Percentiles rank a stretch among this genome's conserved stretches.
These are phyloP conservation scores for Trichoderma oligosporum DNA, from an alignment of 2,329 filamentous ascomycete genomes.

Conservation along the genomic window DNA sequence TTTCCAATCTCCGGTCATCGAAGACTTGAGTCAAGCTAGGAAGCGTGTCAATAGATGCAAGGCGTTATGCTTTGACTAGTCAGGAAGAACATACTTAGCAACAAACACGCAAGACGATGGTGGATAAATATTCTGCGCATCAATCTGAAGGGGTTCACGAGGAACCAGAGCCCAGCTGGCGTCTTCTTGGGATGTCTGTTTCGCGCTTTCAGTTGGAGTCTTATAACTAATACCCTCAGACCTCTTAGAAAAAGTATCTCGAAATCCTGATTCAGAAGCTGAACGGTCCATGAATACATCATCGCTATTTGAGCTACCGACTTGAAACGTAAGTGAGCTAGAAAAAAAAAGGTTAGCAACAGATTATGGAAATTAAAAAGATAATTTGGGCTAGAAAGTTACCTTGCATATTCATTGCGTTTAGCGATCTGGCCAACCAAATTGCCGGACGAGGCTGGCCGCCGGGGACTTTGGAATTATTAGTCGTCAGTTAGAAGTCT, in stretches of 20 bases:
- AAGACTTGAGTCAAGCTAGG: conserved; percentile 49
- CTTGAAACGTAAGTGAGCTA: conserved; percentile 18
- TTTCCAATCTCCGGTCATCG: conserved; percentile 49
- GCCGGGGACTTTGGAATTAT: background rate
- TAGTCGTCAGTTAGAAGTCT: background rate
- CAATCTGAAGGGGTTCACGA: conserved; percentile 29
- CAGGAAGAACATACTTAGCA: conserved; percentile 54
- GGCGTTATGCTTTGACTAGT: background rate
- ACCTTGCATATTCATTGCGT: background rate
- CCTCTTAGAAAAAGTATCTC: background rate
- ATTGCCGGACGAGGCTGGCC: conserved; percentile 4
- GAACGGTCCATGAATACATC: conserved; percentile 15
- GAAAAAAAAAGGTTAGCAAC: background rate
- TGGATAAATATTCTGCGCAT: conserved; percentile 52
- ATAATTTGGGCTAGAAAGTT: background rate
- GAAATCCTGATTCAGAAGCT: background rate
- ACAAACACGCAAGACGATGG: conserved; percentile 60
- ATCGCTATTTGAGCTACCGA: conserved; percentile 5
- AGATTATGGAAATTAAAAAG: no score
- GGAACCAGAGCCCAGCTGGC: background rate
- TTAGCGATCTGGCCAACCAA: background rate
- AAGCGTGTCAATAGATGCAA: conserved; percentile 12
- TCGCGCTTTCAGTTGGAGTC: background rate
- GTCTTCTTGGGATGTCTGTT: background rate
- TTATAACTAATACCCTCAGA: background rate